Evolutionary conservation across 306 rosid species (phyloP), one percentile per base, ranked within the genome.

Genomic region (Vachellia collinsii): DNA sequence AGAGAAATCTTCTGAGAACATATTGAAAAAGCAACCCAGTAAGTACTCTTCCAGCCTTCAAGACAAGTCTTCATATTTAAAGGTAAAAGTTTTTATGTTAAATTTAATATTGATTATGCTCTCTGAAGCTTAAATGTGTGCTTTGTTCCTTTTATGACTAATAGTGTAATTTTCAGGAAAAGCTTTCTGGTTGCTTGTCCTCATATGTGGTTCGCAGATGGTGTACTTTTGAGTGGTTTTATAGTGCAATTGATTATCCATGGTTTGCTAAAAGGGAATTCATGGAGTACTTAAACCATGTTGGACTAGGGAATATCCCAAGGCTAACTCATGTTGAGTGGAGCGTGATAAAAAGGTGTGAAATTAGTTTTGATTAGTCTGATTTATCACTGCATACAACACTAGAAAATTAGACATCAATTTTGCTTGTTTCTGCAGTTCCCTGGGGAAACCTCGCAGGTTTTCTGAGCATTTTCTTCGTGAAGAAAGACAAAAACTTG

Each of bases 381-480:
- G 50, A 7, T 59, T n/a, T 48, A 51, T 39, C 36, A 75, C 76
- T 11, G 11, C 48, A 44, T 44, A 3, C 74, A 43, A 16, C 39
- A n/a, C 78, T 48, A 42, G 34, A 64, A 41, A 53, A 37, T 86
- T 68, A 85, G 46, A 81, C 17, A 39, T 66, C 53, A 20, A 17
- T 13, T 47, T 64, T 78, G 44, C 79, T 79, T 85, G 83, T 83
- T 75, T 72, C 65, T 85, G 92, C 90, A 95, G 99, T 81, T 93
- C 97, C 80, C 98, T 95, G 76, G 99, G 99, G 50, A 95, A 88
- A 87, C 99, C 99, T 81, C 92, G 98, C 77, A 89, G 99, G 88
- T 92, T 95, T 86, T 95, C 97, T 70, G 93, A 91, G 66, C 90
- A 83, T 64, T 95, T 91, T 81, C 92, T 95, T 23, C 36, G 1